phyloP scores from a whole-genome alignment of 176 grass and related monocot genomes.

The Carex pumila region DNA sequence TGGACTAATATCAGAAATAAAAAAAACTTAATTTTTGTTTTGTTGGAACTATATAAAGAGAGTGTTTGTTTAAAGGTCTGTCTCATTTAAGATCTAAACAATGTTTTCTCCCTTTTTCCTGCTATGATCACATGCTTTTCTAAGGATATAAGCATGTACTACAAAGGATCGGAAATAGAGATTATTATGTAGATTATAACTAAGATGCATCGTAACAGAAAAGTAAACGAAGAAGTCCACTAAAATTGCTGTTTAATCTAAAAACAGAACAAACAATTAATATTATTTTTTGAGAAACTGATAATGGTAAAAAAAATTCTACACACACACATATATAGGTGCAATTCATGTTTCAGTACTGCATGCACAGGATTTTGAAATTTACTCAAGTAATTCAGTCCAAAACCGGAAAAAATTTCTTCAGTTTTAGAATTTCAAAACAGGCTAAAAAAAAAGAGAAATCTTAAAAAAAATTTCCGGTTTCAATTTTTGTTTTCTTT shows the following conservation, averaged over 20 bases:
- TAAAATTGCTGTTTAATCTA: background rate
- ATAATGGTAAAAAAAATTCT: background rate
- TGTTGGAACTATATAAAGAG: too few species aligned
- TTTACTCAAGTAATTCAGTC: too few species aligned
- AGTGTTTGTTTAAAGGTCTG: background rate
- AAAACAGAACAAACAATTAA: background rate
- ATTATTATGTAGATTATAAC: background rate
- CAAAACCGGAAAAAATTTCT: too few species aligned
- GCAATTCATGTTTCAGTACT: background rate
- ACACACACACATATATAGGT: background rate
- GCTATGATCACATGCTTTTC: background rate
- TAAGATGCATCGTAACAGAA: background rate
- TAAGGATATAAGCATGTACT: background rate
- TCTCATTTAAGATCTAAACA: background rate
- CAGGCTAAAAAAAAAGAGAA: too few species aligned
- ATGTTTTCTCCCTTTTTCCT: background rate
- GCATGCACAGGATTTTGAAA: background rate
- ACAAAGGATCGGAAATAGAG: background rate
- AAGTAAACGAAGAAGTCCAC: background rate
- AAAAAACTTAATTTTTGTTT: background rate
- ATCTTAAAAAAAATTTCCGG: too few species aligned
- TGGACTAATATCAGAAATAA: background rate
- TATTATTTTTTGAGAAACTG: background rate
- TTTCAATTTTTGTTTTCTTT: too few species aligned
- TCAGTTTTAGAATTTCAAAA: too few species aligned